Conservation (phyloP, 2,329 filamentous ascomycete species). For the Hirsutella rhossiliensis region DNA sequence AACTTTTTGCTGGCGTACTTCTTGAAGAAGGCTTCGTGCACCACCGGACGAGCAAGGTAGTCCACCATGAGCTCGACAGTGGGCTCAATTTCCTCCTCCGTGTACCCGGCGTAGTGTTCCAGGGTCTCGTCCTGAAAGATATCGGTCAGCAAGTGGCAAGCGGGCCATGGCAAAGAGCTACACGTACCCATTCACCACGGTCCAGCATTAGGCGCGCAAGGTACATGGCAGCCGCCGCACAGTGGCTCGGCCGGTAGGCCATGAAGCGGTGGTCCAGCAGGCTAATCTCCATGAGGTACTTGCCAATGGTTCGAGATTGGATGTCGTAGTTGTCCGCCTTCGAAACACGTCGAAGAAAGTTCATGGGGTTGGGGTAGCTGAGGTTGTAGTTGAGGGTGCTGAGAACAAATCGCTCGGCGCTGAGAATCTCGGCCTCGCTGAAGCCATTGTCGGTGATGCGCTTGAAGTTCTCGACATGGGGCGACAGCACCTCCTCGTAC, state of each 20-base stretch:
- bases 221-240: slow-evolving; percentile 92
- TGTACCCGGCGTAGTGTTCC: slow-evolving; percentile 84
- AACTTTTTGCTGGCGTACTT: slow-evolving; percentile 99
- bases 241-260: slow-evolving; percentile 74
- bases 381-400: slow-evolving; percentile 89
- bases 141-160: slow-evolving; percentile 15
- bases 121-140: slow-evolving; percentile 62
- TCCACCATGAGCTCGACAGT: slow-evolving; percentile 93
- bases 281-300: slow-evolving; percentile 96
- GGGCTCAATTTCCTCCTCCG: slow-evolving; percentile 82
- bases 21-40: slow-evolving; percentile 97
- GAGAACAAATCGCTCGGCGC: slow-evolving; percentile 92
- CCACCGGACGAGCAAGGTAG: slow-evolving; percentile 81
- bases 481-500: slow-evolving; percentile 95
- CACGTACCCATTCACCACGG: slow-evolving; percentile 75
- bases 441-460: slow-evolving; percentile 96
- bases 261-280: slow-evolving; percentile 92
- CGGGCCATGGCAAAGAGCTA: neutral
- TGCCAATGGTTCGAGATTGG: slow-evolving; percentile 89
- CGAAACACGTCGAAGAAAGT: slow-evolving; percentile 95
- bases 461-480: slow-evolving; percentile 93
- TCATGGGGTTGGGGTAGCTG: slow-evolving; percentile 99
- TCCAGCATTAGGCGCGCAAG: slow-evolving; percentile 82
- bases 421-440: slow-evolving; percentile 86
- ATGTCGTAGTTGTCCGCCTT: slow-evolving; percentile 99